Evolutionary conservation across 2,329 filamentous ascomycete genomes (phyloP).

Genomic region (Pseudocercospora macadamiae): DNA sequence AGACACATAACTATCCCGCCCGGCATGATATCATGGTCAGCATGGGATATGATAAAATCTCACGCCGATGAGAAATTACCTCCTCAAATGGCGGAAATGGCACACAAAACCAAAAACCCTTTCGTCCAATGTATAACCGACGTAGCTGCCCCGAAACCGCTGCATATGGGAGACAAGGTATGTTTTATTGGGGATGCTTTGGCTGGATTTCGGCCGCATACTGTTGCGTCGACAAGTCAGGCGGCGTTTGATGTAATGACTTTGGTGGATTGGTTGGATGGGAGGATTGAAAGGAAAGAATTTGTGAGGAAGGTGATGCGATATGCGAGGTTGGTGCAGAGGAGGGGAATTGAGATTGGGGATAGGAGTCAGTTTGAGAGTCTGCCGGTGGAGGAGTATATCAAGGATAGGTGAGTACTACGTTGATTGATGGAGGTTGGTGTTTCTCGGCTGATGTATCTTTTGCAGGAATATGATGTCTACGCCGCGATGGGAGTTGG

Average conservation of each 20-base stretch:
- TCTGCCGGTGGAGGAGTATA: slow-evolving; percentile 43
- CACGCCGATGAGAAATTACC: slow-evolving; percentile 39
- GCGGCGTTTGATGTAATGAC: slow-evolving; percentile 49
- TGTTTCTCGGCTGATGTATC: neutral
- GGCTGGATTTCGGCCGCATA: slow-evolving; percentile 50
- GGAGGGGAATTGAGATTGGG: slow-evolving; percentile 44
- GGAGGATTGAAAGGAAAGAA: slow-evolving; percentile 39
- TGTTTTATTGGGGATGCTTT: slow-evolving; percentile 53
- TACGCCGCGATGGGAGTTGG: slow-evolving; percentile 19
- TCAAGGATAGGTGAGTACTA: slow-evolving; percentile 32
- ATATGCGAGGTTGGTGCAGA: slow-evolving; percentile 44
- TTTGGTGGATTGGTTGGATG: slow-evolving; percentile 45
- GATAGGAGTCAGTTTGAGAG: slow-evolving; percentile 44
- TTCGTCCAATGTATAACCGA: slow-evolving; percentile 53
- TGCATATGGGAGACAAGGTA: slow-evolving; percentile 47
- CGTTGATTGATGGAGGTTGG: too few relatives aligned
- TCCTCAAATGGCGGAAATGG: slow-evolving; percentile 46
- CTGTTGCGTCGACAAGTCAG: slow-evolving; percentile 50
- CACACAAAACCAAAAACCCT: slow-evolving; percentile 43
- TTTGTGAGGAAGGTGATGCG: slow-evolving; percentile 45
- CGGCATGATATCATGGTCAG: slow-evolving; percentile 43
- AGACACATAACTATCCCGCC: slow-evolving; percentile 49
- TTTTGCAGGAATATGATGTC: slow-evolving; percentile 24
- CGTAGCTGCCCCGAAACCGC: slow-evolving; percentile 42
- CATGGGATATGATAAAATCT: slow-evolving; percentile 45